Evolutionary conservation across 495 filamentous ascomycete genomes (phyloP), one percentile per base, ranked within the genome.

Genomic region (Penicillium angulare): DNA sequence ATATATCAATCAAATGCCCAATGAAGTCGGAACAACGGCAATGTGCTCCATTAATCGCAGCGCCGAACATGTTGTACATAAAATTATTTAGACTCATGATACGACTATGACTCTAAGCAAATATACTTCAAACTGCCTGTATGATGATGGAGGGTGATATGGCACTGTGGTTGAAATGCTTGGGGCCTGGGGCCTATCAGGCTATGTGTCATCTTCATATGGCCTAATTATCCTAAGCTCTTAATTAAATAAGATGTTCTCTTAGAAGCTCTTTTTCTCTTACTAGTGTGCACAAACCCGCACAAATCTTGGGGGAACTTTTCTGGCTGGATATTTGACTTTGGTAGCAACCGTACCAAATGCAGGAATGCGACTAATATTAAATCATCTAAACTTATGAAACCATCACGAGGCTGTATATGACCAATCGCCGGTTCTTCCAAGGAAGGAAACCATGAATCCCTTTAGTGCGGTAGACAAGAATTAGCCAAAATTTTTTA

Each of bases 81-180:
- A 43, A 38, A 34, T 32, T 18, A 43, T 21, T 23, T 38, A 32
- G 22, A 52, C 40, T 42, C 36, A 41, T 15, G 47, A 22, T 48
- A 52, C 33, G 54, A 57, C 22, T 57, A 57, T 52, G 54, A 57
- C 16, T 18, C 13, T 31, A 45, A 52, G 48, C 32, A 38, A 52
- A 52, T 52, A 49, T 16, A 48, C 16, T 18, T 39, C 44, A 46
- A 42, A 20, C 31, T 21, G 39, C 24, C 17, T 47, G 9, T n/a
- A n/a, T n/a, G n/a, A n/a, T n/a, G n/a, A n/a, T 21, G 21, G 35
- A 39, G 31, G 32, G 32, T 27, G 5, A 22, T 36, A 17, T 10
- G 38, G 13, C n/a, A n/a, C 9, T 22, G 31, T 47, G 36, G 36
- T 33, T 41, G 38, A 32, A 20, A 13, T n/a, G n/a, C n/a, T 3